Base-by-base conservation (phyloP, 202 grass and related monocot genomes). In the Carex arenaria region DNA sequence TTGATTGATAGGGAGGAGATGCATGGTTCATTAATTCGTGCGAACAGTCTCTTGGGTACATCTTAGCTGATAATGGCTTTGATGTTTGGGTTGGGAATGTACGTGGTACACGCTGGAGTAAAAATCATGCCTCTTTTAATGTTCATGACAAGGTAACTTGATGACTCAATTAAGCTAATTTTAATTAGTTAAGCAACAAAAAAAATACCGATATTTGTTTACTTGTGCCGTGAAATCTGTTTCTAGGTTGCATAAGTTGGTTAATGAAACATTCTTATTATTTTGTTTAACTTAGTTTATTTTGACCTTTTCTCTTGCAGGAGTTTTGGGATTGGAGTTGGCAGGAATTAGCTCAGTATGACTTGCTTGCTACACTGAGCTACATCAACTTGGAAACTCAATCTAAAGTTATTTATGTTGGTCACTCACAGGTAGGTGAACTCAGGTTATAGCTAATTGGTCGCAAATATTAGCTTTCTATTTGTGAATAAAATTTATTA, bases 311-410 rank as follows among this genome's bases (percentile, higher is more conserved):
- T 72, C 36, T 75, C 84, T 87, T 73, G 22, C 79, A 98, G 95
- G 82, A 85, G 72, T 98, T 98, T 89, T 98, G 92, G 95, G 90
- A 98, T 83, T 98, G 92, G 95, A 98, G 92, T 88, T 98, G 95
- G 95, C 89, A 94, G 86, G 95, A 98, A 83, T 86, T 98, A 11
- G 92, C 90, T 78, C 87, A 98, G 88, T 91, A 90, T 81, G 95
- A 94, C 62, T 87, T 94, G 80, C 52, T 81, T 70, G 89, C 95
- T 67, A 94, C 90, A 92, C 77, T 98, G 91, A 93, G 77, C 38
- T 98, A 93, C 82, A 83, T 98, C 2, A 85, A 93, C 67, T 86
- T 75, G 63, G 28, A 87, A 80, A 88, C 84, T 78, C 85, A 90
- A 71, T 91, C 89, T 47, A 94, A 93, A 98, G 80, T 98, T 84